Evolutionary conservation across 495 filamentous ascomycete genomes (phyloP), one percentile per base, ranked within the genome.

Genomic region (Penicillium paxilli): DNA sequence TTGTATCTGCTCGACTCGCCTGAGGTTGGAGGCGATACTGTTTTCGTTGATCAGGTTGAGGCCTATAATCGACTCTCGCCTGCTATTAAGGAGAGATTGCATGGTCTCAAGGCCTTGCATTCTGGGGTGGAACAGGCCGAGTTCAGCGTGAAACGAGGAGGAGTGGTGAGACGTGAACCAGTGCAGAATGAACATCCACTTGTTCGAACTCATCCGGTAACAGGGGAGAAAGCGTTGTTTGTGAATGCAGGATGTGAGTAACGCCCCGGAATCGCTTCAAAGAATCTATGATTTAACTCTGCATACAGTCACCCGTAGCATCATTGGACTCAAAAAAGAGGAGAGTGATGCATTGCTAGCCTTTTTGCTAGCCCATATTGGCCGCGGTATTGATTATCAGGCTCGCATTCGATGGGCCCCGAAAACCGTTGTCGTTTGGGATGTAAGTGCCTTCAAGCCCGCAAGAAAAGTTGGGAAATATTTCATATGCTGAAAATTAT

Each of bases 141-240:
- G 22, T 76, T 75, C 6, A 80, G 82, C 12, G 69, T 63, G 20
- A 68, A 66, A 5, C 73, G 81, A 5, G 85, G 81, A 17, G 82
- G 86, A 14, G 77, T 90, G 52, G 82, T 84, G 47, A 71, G 89
- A 44, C 78, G 89, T 32, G 87, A 91, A 62, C 88, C 89, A 0
- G 83, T 92, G 7, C 73, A 80, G 20, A 83, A 74, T 38, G 81
- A 82, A 42, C 91, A 96, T 67, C 90, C 90, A 1, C 62, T 96
- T 49, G 77, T 92, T 26, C 77, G 89, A n/a, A 92, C 88, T 2
- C 90, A 94, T 63, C 90, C 90, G 0, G 82, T 71, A 3, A 93
- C 90, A 0, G 88, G 90, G 7, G 87, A 92, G 75, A 94, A 92
- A 69, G 87, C 89, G 0, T 67, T 96, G 21, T 94, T 83, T 59